Evolutionary conservation across 2,329 filamentous ascomycete genomes (phyloP), one percentile per base, ranked within the genome.

Genomic region (Fusarium illudens): DNA sequence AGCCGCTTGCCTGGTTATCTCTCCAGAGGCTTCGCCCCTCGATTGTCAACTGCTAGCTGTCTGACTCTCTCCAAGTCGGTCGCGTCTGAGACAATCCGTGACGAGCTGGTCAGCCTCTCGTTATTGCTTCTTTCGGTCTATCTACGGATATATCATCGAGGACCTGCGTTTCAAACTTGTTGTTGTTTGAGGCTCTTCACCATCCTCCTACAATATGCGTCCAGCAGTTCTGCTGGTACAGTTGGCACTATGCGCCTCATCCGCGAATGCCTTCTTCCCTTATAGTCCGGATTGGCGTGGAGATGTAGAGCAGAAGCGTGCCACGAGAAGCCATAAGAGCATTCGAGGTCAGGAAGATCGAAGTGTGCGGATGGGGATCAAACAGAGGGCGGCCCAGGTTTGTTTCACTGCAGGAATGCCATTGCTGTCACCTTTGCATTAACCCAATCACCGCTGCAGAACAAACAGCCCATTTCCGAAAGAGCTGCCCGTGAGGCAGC

Each of bases 261-360:
- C 79, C 51, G 79, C 79, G 57, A 75, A 81, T 54, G 85, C 85
- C 54, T 85, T 87, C 73, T 84, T 77, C 50, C 82, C 82, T 5
- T 86, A 80, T 72, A 74, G 72, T 20, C 82, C 83, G 9, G 59
- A 60, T 57, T 81, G 79, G 79, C 67, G 73, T 48, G 57, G 73
- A 48, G 73, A 78, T 52, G 55, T 62, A 52, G 74, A 76, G 32
- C 71, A 73, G 51, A 59, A 61, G 53, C 64, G 37, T 56, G 39
- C 51, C 30, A 56, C 59, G 3, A 58, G 74, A 58, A 73, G 76
- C 69, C 39, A 72, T 62, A 70, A 71, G 54, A 70, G 63, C 52
- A 62, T 62, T 57, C 59, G 51, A 33, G 62, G 39, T 12, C 39
- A 46, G 39, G 39, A 46, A 46, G 39, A 52, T 19, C 58, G 71